These are phyloP conservation scores for Aristolochia fimbriata DNA, from an alignment of 164 flowering plant species.

Conservation along the genomic window DNA sequence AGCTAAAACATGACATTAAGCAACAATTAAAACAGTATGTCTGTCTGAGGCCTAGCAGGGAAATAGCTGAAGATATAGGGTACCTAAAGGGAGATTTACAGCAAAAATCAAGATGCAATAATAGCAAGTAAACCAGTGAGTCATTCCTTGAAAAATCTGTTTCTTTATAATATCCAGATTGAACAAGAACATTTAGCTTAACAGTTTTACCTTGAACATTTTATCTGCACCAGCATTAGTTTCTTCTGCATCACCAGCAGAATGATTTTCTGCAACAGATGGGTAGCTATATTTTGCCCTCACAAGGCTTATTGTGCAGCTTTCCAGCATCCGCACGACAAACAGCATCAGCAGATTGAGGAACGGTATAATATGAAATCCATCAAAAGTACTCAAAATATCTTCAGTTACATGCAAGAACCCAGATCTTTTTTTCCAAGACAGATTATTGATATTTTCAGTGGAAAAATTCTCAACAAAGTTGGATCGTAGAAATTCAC, in stretches of 20 bases:
- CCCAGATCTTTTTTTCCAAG: constrained; percentile 73
- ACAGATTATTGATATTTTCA: constrained; percentile 31
- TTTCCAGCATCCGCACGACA: constrained; percentile 59
- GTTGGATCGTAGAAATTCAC: constrained; percentile 23
- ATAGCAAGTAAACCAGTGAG: no score
- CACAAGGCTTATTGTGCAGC: constrained; percentile 44
- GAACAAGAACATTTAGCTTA: no score
- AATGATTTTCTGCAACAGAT: constrained; percentile 9
- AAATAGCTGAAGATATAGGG: no score
- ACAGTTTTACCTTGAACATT: constrained; percentile 29
- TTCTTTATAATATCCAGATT: no score
- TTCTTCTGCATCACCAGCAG: constrained; percentile 1
- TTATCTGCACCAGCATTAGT: constrained; percentile 10
- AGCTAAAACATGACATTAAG: no score
- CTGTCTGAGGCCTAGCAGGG: no score
- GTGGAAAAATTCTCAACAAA: constrained; percentile 33
- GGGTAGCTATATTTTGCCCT: constrained; percentile 14
- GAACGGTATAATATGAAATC: constrained; percentile 51
- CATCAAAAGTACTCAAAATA: constrained; percentile 68
- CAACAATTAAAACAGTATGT: no score
- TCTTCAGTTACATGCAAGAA: constrained; percentile 84
- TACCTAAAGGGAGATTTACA: no score
- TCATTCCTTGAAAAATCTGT: no score
- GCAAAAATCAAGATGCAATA: no score
- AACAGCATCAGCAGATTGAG: constrained; percentile 63